phyloP scores from a whole-genome alignment of 352 stramenopile species.

The Pythium dissimile region DNA sequence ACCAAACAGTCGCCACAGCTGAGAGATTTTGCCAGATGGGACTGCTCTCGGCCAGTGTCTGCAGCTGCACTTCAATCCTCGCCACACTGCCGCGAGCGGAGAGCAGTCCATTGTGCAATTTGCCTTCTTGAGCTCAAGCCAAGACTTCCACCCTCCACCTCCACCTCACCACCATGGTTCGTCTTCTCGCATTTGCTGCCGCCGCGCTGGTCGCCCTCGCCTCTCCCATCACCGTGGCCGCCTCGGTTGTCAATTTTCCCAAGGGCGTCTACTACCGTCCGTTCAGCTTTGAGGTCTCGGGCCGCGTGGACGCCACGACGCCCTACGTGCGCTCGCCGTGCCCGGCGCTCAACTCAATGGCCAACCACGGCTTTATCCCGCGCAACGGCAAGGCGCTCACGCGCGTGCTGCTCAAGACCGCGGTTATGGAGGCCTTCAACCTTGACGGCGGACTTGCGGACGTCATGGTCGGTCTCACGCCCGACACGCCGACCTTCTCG shows the following conservation, averaged over 20 bases:
- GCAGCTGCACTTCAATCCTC: background rate
- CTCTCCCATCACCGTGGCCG: background rate
- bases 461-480: slow-evolving; percentile 24
- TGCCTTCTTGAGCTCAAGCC: slow-evolving; percentile 12
- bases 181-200: slow-evolving; percentile 1
- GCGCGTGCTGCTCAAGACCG: slow-evolving; percentile 21
- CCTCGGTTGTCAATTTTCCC: background rate
- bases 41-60: background rate
- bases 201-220: background rate
- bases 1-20: no score
- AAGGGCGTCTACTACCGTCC: slow-evolving; percentile 30
- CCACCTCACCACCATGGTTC: background rate
- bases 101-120: slow-evolving; percentile 1
- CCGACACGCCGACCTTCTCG: slow-evolving; percentile 26
- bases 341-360: slow-evolving; percentile 38
- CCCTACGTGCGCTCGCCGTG: slow-evolving; percentile 33
- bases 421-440: slow-evolving; percentile 41
- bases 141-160: background rate
- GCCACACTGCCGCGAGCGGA: background rate
- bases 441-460: slow-evolving; percentile 31
- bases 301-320: slow-evolving; percentile 17
- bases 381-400: slow-evolving; percentile 42
- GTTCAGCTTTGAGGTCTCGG: slow-evolving; percentile 19
- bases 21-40: no score
- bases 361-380: slow-evolving; percentile 42